Conservation (phyloP, 768 basidiomycete genomes). For the Boletus sp. region DNA sequence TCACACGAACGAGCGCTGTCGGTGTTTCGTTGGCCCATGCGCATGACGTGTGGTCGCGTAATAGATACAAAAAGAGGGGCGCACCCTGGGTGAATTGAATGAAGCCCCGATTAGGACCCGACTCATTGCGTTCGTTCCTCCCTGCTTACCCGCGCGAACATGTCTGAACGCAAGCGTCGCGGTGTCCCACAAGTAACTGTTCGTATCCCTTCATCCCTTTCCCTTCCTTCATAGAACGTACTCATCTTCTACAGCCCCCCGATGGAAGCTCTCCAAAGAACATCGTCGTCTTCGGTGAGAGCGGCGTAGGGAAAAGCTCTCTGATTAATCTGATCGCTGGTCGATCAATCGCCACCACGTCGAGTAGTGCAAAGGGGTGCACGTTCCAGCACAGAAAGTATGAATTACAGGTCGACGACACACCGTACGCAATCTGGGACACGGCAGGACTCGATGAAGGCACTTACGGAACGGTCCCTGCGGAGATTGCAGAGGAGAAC, state of each 20-base stretch:
- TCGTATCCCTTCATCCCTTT: conserved; percentile 8
- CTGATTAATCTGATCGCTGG: conserved; percentile 41
- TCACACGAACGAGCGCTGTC: conserved; percentile 16
- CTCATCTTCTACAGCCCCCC: conserved; percentile 13
- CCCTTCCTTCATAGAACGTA: not conserved
- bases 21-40: conserved; percentile 18
- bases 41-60: conserved; percentile 6
- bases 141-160: not conserved
- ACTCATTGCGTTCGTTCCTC: conserved; percentile 1
- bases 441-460: conserved; percentile 42
- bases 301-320: conserved; percentile 41
- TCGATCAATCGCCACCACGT: conserved; percentile 38
- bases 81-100: conserved; percentile 1
- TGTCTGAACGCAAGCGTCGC: conserved; percentile 22
- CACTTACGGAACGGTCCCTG: conserved; percentile 27
- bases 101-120: conserved; percentile 6
- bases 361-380: conserved; percentile 34
- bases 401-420: conserved; percentile 26
- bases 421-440: conserved; percentile 33
- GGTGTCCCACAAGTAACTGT: conserved; percentile 9
- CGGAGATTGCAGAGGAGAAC: conserved; percentile 29
- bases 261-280: conserved; percentile 18
- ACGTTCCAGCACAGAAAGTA: conserved; percentile 33
- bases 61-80: conserved; percentile 22
- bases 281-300: conserved; percentile 29